phyloP scores from a whole-genome alignment of 108 stramenopile species.

The Pseudonitzschia pungens region DNA sequence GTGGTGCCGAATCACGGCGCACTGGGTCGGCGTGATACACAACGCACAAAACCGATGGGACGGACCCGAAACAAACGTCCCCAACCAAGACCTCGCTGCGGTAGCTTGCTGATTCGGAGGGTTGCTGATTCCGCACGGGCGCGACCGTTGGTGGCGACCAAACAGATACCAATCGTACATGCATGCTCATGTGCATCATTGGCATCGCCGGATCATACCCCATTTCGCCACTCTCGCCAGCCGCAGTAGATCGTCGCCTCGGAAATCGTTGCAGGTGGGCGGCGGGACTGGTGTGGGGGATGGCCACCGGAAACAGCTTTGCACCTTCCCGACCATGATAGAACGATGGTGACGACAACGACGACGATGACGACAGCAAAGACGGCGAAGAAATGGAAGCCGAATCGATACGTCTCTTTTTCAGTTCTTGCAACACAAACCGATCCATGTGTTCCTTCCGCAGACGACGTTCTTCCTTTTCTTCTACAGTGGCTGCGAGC shows the following conservation, averaged over 20 bases:
- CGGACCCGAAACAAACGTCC: slow-evolving; percentile 24
- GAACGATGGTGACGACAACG: background rate
- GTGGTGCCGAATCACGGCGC: background rate
- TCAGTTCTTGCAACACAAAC: slow-evolving; percentile 20
- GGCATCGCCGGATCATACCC: no score
- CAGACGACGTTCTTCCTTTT: background rate
- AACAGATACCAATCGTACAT: background rate
- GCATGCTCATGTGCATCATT: background rate
- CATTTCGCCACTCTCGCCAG: background rate
- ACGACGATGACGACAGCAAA: background rate
- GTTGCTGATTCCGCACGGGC: no score
- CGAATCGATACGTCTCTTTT: slow-evolving; percentile 2
- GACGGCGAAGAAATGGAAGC: no score
- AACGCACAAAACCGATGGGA: slow-evolving; percentile 24
- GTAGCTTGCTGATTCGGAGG: background rate
- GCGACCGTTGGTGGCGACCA: slow-evolving; percentile 1
- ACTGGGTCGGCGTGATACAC: slow-evolving; percentile 9
- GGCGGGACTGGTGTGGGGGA: no score
- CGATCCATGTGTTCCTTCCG: slow-evolving; percentile 13
- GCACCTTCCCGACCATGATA: no score
- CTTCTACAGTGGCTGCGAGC: background rate
- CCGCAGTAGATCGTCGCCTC: slow-evolving; percentile 6
- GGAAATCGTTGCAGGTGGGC: no score
- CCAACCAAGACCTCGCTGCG: slow-evolving; percentile 1
- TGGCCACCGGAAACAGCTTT: no score